Conservation (phyloP, 2,329 filamentous ascomycete species). For the Alternaria tenuissima region DNA sequence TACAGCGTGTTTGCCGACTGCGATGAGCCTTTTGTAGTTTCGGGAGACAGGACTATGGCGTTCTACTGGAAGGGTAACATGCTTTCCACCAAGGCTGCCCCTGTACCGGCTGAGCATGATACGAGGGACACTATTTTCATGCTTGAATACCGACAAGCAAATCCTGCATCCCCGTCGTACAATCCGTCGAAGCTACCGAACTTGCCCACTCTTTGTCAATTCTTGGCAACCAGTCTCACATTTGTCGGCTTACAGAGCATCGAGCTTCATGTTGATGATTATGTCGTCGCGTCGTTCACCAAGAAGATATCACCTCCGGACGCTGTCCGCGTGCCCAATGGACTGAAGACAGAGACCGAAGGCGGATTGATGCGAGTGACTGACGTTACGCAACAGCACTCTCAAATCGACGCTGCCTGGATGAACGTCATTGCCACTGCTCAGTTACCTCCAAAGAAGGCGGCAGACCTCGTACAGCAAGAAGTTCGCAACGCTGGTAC, state of each 20-base stretch:
- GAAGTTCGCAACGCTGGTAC: conserved; percentile 48
- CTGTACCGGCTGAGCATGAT: conserved; percentile 71
- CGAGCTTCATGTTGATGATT: conserved; percentile 90
- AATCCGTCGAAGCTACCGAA: conserved; percentile 79
- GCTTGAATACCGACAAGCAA: conserved; percentile 89
- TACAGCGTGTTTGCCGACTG: conserved; percentile 99
- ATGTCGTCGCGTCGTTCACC: conserved; percentile 76
- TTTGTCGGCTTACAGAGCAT: conserved; percentile 90
- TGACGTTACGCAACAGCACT: conserved; percentile 82
- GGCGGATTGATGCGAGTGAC: conserved; percentile 88
- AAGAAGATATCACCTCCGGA: conserved; percentile 87
- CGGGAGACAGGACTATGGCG: conserved; percentile 90
- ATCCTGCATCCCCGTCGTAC: conserved; percentile 53
- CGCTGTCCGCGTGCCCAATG: conserved; percentile 75
- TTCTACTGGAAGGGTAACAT: conserved; percentile 99
- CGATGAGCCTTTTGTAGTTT: conserved; percentile 96
- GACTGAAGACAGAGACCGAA: conserved; percentile 82
- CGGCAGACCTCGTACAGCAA: conserved; percentile 44
- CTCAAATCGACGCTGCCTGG: conserved; percentile 90
- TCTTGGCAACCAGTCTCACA: conserved; percentile 91
- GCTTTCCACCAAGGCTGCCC: conserved; percentile 87
- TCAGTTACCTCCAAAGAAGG: conserved; percentile 57
- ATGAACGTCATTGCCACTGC: conserved; percentile 91
- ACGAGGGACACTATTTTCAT: conserved; percentile 87
- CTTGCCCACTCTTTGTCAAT: conserved; percentile 85